phyloP scores from a whole-genome alignment of 352 stramenopile genomes.

The Phytophthora constricta region DNA sequence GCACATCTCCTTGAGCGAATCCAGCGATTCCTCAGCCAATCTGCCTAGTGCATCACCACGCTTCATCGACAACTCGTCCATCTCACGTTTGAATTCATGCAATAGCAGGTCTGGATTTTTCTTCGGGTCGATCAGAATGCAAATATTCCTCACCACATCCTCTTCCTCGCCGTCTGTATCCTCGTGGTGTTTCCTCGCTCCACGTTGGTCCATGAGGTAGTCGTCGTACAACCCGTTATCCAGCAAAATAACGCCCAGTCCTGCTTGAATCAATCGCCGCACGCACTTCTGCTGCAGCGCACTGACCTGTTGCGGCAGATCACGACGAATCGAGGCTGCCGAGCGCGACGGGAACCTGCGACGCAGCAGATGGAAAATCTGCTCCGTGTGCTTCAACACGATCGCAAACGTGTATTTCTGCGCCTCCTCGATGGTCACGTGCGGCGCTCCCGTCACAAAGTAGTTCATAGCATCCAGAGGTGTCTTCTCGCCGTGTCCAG shows the following conservation, averaged over 20 bases:
- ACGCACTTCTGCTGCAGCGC: constrained; percentile 85
- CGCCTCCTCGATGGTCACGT: constrained; percentile 85
- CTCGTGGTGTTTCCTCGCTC: constrained; percentile 2
- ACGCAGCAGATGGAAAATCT: constrained; percentile 74
- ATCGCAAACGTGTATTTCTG: constrained; percentile 92
- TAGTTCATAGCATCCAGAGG: constrained; percentile 35
- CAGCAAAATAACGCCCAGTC: constrained; percentile 71
- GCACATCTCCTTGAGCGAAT: constrained; percentile 83
- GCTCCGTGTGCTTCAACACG: constrained; percentile 82
- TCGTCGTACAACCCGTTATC: constrained; percentile 76
- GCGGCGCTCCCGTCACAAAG: constrained; percentile 49
- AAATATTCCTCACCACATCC: constrained; percentile 73
- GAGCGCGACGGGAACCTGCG: constrained; percentile 77
- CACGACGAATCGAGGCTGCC: constrained; percentile 65
- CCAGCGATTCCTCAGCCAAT: constrained; percentile 79
- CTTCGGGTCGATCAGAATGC: constrained; percentile 83
- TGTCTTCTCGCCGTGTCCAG: constrained; percentile 15
- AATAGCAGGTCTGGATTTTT: constrained; percentile 82
- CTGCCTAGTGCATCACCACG: constrained; percentile 68
- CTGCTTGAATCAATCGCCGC: constrained; percentile 79
- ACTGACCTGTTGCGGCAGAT: constrained; percentile 74
- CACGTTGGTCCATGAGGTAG: constrained; percentile 39
- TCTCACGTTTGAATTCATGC: constrained; percentile 89
- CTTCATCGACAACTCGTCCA: constrained; percentile 86
- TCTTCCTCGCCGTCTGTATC: constrained; percentile 51